A percentile compares a stretch with the other conserved stretches of the same genome.
These are phyloP conservation scores for Macrotyloma uniflorum DNA, from an alignment of 306 rosid species.

Conservation along the genomic window DNA sequence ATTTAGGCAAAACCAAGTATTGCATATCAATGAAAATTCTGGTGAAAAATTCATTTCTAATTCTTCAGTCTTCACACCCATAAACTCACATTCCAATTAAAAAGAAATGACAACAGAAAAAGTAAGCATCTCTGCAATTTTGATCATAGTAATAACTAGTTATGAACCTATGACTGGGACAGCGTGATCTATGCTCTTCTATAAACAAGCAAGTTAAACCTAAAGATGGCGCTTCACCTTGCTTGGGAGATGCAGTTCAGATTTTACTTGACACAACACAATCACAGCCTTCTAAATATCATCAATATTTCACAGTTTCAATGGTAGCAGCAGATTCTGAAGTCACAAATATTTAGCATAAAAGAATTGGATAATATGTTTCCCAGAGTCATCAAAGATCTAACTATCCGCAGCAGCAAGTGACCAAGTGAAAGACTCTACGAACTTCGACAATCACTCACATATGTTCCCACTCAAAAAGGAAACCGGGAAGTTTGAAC, in stretches of 20 bases:
- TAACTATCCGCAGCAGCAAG: background rate
- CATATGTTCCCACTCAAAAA: background rate
- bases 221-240: background rate
- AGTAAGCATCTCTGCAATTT: background rate
- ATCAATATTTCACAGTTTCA: conserved; percentile 9
- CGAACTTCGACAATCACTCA: background rate
- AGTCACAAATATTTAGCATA: background rate
- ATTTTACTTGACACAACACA: conserved; percentile 25
- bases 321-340: conserved; percentile 6
- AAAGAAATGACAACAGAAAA: conserved; percentile 16
- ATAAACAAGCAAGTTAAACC: background rate
- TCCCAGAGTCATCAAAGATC: background rate
- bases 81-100: conserved; percentile 30
- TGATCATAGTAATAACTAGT: background rate
- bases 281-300: background rate
- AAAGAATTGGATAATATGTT: background rate
- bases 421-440: background rate
- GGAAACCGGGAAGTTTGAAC: conserved; percentile 1
- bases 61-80: conserved; percentile 22
- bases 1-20: conserved; percentile 15
- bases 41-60: background rate
- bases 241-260: background rate
- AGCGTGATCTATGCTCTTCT: background rate
- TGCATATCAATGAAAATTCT: conserved; percentile 23
- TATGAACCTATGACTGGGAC: background rate